phyloP scores from a whole-genome alignment of 2,329 filamentous ascomycete species.

The Fusarium mundagurra region DNA sequence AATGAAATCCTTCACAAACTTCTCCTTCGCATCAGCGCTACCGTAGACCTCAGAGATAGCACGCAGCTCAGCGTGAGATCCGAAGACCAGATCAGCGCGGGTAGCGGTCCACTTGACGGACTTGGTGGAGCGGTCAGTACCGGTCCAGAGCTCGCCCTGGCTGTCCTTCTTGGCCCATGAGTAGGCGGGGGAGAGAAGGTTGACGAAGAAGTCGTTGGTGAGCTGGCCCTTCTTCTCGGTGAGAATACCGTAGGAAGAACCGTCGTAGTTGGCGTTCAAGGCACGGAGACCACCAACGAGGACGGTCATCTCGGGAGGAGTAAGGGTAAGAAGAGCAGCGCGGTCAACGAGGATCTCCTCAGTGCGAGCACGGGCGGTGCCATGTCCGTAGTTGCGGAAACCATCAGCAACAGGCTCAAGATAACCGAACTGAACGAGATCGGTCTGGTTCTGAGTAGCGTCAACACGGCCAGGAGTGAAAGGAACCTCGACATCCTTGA shows the following conservation, averaged over 20 bases:
- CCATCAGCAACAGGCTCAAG: slow-evolving; percentile 77
- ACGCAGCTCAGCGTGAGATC: slow-evolving; percentile 78
- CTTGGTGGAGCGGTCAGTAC: slow-evolving; percentile 72
- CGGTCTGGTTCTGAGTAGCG: slow-evolving; percentile 77
- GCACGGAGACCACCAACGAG: slow-evolving; percentile 77
- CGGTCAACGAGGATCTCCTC: slow-evolving; percentile 79
- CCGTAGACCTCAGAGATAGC: slow-evolving; percentile 77
- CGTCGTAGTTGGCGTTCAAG: slow-evolving; percentile 76
- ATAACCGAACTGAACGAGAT: slow-evolving; percentile 69
- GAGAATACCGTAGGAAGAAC: slow-evolving; percentile 73
- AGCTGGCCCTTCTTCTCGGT: slow-evolving; percentile 74
- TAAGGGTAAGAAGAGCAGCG: slow-evolving; percentile 75
- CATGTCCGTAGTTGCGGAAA: slow-evolving; percentile 81
- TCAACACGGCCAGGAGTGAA: slow-evolving; percentile 80
- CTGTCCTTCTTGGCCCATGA: slow-evolving; percentile 63
- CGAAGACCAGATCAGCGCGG: slow-evolving; percentile 75
- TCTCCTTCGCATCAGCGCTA: slow-evolving; percentile 65
- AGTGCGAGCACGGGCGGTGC: slow-evolving; percentile 66
- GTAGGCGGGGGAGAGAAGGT: slow-evolving; percentile 75
- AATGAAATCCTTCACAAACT: slow-evolving; percentile 78
- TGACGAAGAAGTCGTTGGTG: slow-evolving; percentile 85
- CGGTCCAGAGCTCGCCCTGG: slow-evolving; percentile 69
- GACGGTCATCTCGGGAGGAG: slow-evolving; percentile 75
- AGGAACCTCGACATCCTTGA: slow-evolving; percentile 65
- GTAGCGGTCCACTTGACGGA: slow-evolving; percentile 75